Conservation (phyloP, 306 rosid genomes). For the Castanea crenata region DNA sequence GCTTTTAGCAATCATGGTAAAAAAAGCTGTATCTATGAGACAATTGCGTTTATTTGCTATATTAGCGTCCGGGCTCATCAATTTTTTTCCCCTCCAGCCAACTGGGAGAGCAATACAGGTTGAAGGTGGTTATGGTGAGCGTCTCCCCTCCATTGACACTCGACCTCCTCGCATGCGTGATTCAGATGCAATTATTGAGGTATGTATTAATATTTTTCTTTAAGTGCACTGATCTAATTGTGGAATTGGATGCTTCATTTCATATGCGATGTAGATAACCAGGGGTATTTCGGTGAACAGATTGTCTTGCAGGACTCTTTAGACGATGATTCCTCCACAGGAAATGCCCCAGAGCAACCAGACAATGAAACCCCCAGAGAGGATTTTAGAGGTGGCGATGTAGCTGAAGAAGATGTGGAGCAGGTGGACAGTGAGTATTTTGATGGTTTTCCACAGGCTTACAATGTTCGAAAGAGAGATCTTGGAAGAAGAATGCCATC, state of each 20-base stretch:
- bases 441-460: constrained; percentile 48
- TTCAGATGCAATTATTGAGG: constrained; percentile 99
- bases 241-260: constrained; percentile 10
- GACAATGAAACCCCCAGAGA: constrained; percentile 54
- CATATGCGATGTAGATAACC: constrained; percentile 18
- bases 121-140: constrained; percentile 95
- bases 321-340: constrained; percentile 79
- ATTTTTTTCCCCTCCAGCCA: constrained; percentile 57
- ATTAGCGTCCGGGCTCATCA: constrained; percentile 18
- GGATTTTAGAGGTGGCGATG: constrained; percentile 50
- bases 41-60: background rate
- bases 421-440: constrained; percentile 43
- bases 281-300: constrained; percentile 46
- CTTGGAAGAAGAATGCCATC: constrained; percentile 52
- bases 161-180: constrained; percentile 94
- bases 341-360: constrained; percentile 45
- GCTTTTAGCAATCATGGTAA: background rate
- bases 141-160: constrained; percentile 94
- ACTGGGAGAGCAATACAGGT: constrained; percentile 99
- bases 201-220: constrained; percentile 34
- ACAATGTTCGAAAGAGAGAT: constrained; percentile 52
- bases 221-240: constrained; percentile 1
- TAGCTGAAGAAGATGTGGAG: constrained; percentile 44
- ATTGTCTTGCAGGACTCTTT: constrained; percentile 88
- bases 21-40: background rate